Evolutionary conservation across 176 grass and related monocot species (phyloP), one percentile per base, ranked within the genome.

Genomic region (Carex cristatella): DNA sequence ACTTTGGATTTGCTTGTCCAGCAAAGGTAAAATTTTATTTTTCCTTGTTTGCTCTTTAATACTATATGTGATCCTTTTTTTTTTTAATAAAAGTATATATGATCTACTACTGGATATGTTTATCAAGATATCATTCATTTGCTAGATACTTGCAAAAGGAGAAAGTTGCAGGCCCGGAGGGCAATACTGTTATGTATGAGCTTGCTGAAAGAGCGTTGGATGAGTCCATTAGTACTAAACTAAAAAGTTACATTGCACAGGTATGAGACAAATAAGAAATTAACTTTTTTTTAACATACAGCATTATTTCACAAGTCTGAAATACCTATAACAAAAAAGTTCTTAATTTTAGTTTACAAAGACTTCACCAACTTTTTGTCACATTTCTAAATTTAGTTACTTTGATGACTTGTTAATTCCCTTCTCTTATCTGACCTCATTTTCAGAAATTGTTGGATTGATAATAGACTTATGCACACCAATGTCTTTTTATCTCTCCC

Each of bases 121-220:
- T 71, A 83, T 84, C 74, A 38, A 79, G 55, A 49, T 16, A 46
- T 30, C 7, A 83, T 80, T 80, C 87, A 31, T 67, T 67, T 7
- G 65, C 19, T 86, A 98, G 95, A 85, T 95, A 93, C 78, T 85
- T 98, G 69, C 86, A 88, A 40, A 98, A 98, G 87, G 93, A 95
- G 87, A 98, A 98, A 89, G 62, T 90, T 79, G 77, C 85, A 73
- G 88, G 93, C 33, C 93, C 95, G 68, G 93, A 98, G 79, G 95
- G 93, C 9, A 84, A 98, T 78, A 64, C 67, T 38, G 32, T 98
- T 79, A 88, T 88, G 85, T 98, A 95, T 87, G 91, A 92, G 83
- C 93, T 98, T 40, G 93, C 93, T 4, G 93, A 98, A 89, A 95
- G 95, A 88, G 86, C 95, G 68, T 81, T 98, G 85, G 93, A 98